Percentiles rank a stretch among this genome's conserved stretches.
phyloP scores from a whole-genome alignment of 768 basidiomycete genomes.

The Phlegmacium glaucopus region DNA sequence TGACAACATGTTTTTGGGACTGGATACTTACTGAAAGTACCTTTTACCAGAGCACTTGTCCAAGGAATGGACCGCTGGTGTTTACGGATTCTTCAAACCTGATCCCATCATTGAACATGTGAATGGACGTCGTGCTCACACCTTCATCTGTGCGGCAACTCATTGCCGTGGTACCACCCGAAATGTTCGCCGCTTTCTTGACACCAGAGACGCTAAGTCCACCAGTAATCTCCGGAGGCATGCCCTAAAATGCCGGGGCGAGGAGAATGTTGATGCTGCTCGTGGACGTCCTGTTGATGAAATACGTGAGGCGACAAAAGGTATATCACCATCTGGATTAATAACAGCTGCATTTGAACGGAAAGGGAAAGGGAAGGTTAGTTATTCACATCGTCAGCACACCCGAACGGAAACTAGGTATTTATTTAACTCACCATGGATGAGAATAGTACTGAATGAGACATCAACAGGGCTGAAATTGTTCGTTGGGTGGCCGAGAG shows the following conservation, averaged over 20 bases:
- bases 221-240: constrained; percentile 30
- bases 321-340: too few relatives aligned
- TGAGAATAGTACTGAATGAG: not conserved
- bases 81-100: constrained; percentile 33
- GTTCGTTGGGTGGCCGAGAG: constrained; percentile 34
- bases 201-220: constrained; percentile 19
- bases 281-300: constrained; percentile 5
- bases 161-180: constrained; percentile 11
- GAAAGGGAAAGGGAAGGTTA: constrained; percentile 25
- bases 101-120: constrained; percentile 14
- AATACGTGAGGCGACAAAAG: constrained; percentile 20
- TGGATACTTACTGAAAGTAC: too few relatives aligned
- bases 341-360: too few relatives aligned
- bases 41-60: constrained; percentile 17
- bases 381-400: constrained; percentile 24
- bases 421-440: not conserved
- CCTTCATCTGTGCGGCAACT: constrained; percentile 22
- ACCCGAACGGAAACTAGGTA: constrained; percentile 22
- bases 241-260: constrained; percentile 28
- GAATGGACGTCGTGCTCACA: constrained; percentile 19
- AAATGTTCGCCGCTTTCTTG: not conserved
- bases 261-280: constrained; percentile 12
- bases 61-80: constrained; percentile 27
- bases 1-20: too few relatives aligned
- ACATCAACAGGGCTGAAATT: constrained; percentile 21